phyloP scores from a whole-genome alignment of 2,329 filamentous ascomycete genomes.

The Diaporthe sp. region DNA sequence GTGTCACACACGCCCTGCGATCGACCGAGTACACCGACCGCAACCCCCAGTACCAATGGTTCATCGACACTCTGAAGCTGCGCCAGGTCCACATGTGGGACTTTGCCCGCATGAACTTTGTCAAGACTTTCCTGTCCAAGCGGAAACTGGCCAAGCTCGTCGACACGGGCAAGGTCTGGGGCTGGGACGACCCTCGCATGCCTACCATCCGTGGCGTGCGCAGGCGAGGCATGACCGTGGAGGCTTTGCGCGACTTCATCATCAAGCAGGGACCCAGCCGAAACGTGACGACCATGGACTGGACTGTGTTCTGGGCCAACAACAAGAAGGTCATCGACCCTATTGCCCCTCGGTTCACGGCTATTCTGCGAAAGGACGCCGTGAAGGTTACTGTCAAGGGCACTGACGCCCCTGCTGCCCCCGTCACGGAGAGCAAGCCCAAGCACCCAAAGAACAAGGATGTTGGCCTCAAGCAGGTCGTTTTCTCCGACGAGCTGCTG shows the following conservation, averaged over 20 bases:
- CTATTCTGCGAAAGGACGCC: constrained; percentile 77
- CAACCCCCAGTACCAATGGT: constrained; percentile 90
- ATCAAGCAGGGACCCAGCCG: constrained; percentile 86
- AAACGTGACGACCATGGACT: constrained; percentile 88
- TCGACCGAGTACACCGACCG: constrained; percentile 91
- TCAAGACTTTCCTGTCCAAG: constrained; percentile 86
- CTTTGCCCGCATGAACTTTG: constrained; percentile 87
- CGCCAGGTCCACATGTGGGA: constrained; percentile 88
- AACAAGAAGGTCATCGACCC: constrained; percentile 91
- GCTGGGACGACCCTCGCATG: constrained; percentile 91
- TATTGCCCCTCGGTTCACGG: constrained; percentile 80
- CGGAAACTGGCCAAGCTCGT: constrained; percentile 89
- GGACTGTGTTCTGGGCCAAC: constrained; percentile 79
- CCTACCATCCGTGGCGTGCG: constrained; percentile 86
- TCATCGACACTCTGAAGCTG: constrained; percentile 80
- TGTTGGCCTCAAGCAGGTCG: constrained; percentile 88
- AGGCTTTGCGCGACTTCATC: constrained; percentile 86
- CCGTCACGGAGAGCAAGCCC: constrained; percentile 81
- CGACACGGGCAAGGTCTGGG: constrained; percentile 80
- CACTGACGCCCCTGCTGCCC: constrained; percentile 73
- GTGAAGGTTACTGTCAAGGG: constrained; percentile 81
- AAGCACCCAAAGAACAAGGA: constrained; percentile 91
- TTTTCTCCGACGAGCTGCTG: constrained; percentile 80
- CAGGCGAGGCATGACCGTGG: constrained; percentile 83
- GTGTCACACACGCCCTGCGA: constrained; percentile 85